A percentile compares a stretch with the other conserved stretches of the same genome.
phyloP scores from a whole-genome alignment of 2,329 filamentous ascomycete species.

The Coniochaeta sp. region DNA sequence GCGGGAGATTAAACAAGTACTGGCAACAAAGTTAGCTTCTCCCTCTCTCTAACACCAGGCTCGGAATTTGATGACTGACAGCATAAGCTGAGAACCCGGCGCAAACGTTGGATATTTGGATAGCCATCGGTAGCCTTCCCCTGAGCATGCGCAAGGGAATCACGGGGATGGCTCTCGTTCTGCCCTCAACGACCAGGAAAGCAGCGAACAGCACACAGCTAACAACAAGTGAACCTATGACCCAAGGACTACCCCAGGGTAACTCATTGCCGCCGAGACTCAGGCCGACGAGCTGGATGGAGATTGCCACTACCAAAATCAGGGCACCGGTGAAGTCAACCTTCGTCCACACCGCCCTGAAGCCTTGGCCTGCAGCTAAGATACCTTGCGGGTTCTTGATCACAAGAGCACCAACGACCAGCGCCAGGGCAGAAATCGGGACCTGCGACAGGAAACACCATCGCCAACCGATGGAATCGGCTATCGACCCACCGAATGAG shows the following conservation, averaged over 20 bases:
- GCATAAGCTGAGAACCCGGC: conserved; percentile 56
- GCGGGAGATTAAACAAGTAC: conserved; percentile 62
- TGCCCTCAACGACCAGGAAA: conserved; percentile 42
- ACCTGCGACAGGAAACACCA: conserved; percentile 60
- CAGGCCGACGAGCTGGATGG: conserved; percentile 47
- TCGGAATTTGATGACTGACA: conserved; percentile 29
- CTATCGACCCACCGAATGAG: conserved; percentile 57
- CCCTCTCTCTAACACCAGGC: background rate
- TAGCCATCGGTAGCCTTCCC: conserved; percentile 46
- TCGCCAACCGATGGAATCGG: conserved; percentile 60
- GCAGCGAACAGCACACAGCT: conserved; percentile 34
- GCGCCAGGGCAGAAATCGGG: conserved; percentile 48
- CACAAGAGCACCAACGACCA: conserved; percentile 45
- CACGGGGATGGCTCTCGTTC: conserved; percentile 42
- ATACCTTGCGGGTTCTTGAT: conserved; percentile 35
- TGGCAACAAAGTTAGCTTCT: conserved; percentile 12
- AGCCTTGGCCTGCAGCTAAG: conserved; percentile 18
- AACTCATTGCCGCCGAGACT: conserved; percentile 50
- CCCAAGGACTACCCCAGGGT: conserved; percentile 42
- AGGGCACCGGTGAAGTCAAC: conserved; percentile 53
- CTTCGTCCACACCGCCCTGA: conserved; percentile 38
- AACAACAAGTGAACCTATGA: conserved; percentile 35
- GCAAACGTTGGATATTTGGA: conserved; percentile 52
- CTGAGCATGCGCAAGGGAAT: conserved; percentile 50
- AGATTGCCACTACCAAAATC: conserved; percentile 51